Percentiles rank a stretch among this genome's conserved stretches.
Evolutionary conservation across 106 monocot genomes (phyloP).

Genomic region (Narthecium ossifragum): DNA sequence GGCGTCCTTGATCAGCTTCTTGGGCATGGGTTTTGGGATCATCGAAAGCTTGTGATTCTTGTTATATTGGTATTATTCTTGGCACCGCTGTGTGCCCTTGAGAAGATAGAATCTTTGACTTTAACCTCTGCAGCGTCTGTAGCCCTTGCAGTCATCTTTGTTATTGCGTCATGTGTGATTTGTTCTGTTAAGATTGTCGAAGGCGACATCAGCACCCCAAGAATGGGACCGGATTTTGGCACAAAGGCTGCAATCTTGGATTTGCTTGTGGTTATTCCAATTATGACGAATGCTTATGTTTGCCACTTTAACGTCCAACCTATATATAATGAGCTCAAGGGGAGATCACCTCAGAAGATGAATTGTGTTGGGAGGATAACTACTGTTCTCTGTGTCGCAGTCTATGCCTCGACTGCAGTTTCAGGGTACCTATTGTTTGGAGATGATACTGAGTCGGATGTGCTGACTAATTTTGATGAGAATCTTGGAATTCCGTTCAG

Average conservation of each 20-base stretch:
- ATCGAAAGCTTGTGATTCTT: conserved; percentile 50
- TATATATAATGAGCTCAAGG: conserved; percentile 57
- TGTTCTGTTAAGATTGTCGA: conserved; percentile 32
- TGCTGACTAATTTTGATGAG: conserved; percentile 70
- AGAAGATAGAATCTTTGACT: conserved; percentile 76
- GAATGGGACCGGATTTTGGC: conserved; percentile 65
- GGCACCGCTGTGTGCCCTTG: conserved; percentile 62
- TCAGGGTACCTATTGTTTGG: conserved; percentile 82
- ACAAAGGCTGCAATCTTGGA: conserved; percentile 46
- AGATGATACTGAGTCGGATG: conserved; percentile 65
- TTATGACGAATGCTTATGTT: conserved; percentile 76
- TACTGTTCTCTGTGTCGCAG: conserved; percentile 39
- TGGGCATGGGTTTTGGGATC: conserved; percentile 57
- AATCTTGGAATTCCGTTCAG: conserved; percentile 56
- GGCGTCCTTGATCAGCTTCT: conserved; percentile 66
- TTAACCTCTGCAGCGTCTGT: conserved; percentile 66
- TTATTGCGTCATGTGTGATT: conserved; percentile 39
- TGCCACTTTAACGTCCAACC: conserved; percentile 91
- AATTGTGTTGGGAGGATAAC: conserved; percentile 56
- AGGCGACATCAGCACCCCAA: conserved; percentile 32
- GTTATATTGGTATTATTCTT: conserved; percentile 49
- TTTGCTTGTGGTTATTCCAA: conserved; percentile 50
- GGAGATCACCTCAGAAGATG: conserved; percentile 57
- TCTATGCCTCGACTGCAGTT: conserved; percentile 65
- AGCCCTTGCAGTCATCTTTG: conserved; percentile 52